Evolutionary conservation across 768 basidiomycete species (phyloP).

Genomic region (Pleurotus ostreatus): DNA sequence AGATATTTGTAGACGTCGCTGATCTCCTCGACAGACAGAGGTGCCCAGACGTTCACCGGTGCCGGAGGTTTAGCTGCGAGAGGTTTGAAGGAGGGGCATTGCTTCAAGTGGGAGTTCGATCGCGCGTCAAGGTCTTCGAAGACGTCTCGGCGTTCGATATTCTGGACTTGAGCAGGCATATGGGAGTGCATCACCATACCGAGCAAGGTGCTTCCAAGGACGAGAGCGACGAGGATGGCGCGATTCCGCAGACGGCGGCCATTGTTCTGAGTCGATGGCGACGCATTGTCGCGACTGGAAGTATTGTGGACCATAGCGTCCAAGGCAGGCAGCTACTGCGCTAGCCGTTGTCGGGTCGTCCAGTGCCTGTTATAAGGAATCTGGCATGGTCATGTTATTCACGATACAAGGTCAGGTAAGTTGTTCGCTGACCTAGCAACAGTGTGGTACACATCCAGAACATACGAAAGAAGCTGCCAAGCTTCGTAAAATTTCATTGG

Average conservation of each 20-base stretch:
- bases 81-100: slow-evolving; percentile 28
- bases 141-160: background rate
- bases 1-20: slow-evolving; percentile 23
- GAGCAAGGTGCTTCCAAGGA: background rate
- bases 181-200: background rate
- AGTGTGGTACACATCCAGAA: too few species aligned
- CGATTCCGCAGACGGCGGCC: background rate
- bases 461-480: too few species aligned
- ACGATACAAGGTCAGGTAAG: too few species aligned
- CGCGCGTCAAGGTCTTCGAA: background rate
- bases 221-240: background rate
- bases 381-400: too few species aligned
- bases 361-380: too few species aligned
- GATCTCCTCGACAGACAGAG: slow-evolving; percentile 42
- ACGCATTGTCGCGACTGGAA: too few species aligned
- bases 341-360: too few species aligned
- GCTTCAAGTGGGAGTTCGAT: slow-evolving; percentile 2
- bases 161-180: background rate
- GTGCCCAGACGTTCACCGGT: slow-evolving; percentile 47
- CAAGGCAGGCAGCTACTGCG: too few species aligned
- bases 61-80: slow-evolving; percentile 34
- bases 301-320: too few species aligned
- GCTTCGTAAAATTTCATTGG: too few species aligned
- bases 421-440: too few species aligned
- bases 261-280: too few species aligned